Percentiles rank a stretch among this genome's conserved stretches.
phyloP scores from a whole-genome alignment of 2,329 filamentous ascomycete genomes.

The Fusarium sterilihyphosum region DNA sequence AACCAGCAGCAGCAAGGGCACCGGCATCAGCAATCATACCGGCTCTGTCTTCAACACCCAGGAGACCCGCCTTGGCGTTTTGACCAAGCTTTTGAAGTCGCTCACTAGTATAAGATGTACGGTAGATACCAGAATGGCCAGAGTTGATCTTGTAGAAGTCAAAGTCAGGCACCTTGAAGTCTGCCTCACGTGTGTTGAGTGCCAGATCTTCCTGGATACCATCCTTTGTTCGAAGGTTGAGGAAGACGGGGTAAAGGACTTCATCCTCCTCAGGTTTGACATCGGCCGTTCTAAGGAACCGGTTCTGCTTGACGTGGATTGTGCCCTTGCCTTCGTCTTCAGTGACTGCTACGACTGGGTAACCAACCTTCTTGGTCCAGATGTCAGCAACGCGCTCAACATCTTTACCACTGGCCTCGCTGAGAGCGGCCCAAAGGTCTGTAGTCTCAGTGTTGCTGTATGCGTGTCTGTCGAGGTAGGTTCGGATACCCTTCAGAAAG shows the following conservation, averaged over 20 bases:
- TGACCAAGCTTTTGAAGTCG: conserved; percentile 87
- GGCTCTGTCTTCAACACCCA: conserved; percentile 89
- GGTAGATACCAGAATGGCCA: conserved; percentile 91
- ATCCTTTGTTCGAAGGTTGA: conserved; percentile 85
- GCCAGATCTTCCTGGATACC: conserved; percentile 82
- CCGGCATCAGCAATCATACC: conserved; percentile 96
- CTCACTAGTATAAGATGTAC: conserved; percentile 86
- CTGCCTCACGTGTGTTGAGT: conserved; percentile 68
- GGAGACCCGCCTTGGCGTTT: conserved; percentile 75
- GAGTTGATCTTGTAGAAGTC: conserved; percentile 98
- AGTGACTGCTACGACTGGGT: conserved; percentile 87
- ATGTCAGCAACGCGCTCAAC: conserved; percentile 91
- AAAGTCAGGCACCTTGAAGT: conserved; percentile 79
- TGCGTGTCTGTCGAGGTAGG: conserved; percentile 95
- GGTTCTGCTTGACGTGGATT: conserved; percentile 92
- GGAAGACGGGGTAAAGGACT: conserved; percentile 88
- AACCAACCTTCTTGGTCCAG: conserved; percentile 97
- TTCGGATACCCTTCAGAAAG: conserved; percentile 91
- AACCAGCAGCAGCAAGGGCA: conserved; percentile 87
- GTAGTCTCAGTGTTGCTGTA: conserved; percentile 93
- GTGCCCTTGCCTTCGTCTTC: conserved; percentile 70
- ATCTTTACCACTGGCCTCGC: conserved; percentile 89
- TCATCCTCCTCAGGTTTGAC: conserved; percentile 93
- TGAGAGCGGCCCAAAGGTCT: conserved; percentile 89
- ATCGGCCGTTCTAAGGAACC: conserved; percentile 91